Conservation (phyloP, 176 grass and related monocot species). For the Hordeum marinum region DNA sequence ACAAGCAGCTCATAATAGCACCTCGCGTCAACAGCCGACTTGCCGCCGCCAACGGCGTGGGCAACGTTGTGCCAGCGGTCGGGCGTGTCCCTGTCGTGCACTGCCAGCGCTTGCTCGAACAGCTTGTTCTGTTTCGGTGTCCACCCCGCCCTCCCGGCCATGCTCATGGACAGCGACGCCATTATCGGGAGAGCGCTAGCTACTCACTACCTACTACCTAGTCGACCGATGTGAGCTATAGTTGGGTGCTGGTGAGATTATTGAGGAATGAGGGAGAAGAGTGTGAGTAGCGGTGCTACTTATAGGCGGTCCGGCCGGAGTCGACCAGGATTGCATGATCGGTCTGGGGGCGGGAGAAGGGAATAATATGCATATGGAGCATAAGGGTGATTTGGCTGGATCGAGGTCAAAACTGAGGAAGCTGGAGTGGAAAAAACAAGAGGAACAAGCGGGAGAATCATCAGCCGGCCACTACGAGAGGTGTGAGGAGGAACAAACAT, state of each 20-base stretch:
- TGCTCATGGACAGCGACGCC: constrained; percentile 44
- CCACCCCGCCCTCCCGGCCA: constrained; percentile 33
- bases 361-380: not conserved
- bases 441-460: not conserved
- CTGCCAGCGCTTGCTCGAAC: constrained; percentile 80
- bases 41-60: constrained; percentile 56
- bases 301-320: not conserved
- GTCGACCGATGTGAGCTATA: not conserved
- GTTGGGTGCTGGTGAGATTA: constrained; percentile 4
- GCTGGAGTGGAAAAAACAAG: not conserved
- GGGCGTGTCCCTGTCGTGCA: constrained; percentile 60
- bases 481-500: constrained; percentile 29
- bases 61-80: constrained; percentile 81
- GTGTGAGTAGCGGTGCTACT: constrained; percentile 10
- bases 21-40: constrained; percentile 57
- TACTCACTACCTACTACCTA: not conserved
- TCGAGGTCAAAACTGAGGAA: not conserved
- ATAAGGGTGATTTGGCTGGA: not conserved
- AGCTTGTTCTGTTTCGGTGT: constrained; percentile 61
- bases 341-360: not conserved
- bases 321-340: not conserved
- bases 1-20: constrained; percentile 63
- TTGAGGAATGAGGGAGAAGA: not conserved
- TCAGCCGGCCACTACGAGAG: not conserved
- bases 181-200: not conserved